These are phyloP conservation scores for Apiospora koreana DNA, from an alignment of 2,329 filamentous ascomycete species.

Conservation along the genomic window DNA sequence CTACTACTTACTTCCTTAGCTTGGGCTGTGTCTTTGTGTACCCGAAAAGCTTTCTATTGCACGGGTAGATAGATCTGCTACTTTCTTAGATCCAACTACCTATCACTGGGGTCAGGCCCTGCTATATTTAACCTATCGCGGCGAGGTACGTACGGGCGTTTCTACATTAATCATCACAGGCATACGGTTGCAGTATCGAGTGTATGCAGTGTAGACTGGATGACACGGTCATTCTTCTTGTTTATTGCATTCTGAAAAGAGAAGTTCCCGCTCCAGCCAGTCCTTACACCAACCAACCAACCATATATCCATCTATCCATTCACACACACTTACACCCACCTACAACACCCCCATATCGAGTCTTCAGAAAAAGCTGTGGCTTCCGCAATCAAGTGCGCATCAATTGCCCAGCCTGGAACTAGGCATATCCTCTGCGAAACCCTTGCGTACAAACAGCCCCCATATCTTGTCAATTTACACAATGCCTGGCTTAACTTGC, in stretches of 20 bases:
- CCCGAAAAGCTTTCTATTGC: not conserved
- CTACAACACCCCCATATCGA: not conserved
- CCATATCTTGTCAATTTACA: not conserved
- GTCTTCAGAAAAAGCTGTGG: not conserved
- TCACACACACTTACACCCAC: not conserved
- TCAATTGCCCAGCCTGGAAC: not conserved
- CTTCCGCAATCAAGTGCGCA: not conserved
- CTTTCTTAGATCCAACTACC: not conserved
- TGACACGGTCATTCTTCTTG: not conserved
- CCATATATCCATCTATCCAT: no score
- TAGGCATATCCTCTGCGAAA: not conserved
- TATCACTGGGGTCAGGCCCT: not conserved
- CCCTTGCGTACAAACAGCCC: not conserved
- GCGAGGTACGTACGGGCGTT: not conserved
- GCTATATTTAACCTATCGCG: constrained; percentile 3
- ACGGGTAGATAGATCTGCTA: not conserved
- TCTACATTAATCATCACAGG: not conserved
- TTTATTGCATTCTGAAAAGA: not conserved
- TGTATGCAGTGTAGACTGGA: not conserved
- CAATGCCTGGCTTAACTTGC: not conserved
- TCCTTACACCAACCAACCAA: not conserved
- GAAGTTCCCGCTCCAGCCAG: not conserved
- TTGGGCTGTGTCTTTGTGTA: not conserved
- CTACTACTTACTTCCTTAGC: not conserved
- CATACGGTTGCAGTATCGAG: not conserved